Conservation (phyloP, 345 rosid species). For the Sapria himalayana region DNA sequence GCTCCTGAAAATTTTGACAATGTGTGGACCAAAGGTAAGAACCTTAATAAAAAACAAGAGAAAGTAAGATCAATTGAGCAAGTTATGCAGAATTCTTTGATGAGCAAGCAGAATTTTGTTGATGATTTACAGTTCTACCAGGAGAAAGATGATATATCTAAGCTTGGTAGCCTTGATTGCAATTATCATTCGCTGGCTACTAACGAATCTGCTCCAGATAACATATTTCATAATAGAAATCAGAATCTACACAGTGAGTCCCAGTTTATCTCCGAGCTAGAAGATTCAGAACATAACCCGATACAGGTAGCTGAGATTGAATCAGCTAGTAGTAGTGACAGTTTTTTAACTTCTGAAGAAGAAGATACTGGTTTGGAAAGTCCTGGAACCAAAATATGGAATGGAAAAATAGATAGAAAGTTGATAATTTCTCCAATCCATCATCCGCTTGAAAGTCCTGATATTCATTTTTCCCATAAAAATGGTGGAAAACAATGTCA, state of each 20-base stretch:
- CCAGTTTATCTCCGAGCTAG: constrained; percentile 20
- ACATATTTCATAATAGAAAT: constrained; percentile 12
- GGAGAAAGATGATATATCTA: constrained; percentile 13
- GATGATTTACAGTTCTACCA: constrained; percentile 13
- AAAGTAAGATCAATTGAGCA: constrained; percentile 20
- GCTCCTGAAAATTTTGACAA: constrained; percentile 94
- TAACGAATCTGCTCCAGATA: constrained; percentile 8
- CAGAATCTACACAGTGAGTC: constrained; percentile 17
- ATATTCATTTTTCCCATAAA: constrained; percentile 21
- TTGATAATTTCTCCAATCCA: constrained; percentile 48
- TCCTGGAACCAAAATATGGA: constrained; percentile 96
- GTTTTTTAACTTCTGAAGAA: constrained; percentile 57
- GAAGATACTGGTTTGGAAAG: constrained; percentile 80
- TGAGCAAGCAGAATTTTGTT: constrained; percentile 13
- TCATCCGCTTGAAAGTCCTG: constrained; percentile 87
- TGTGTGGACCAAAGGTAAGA: constrained; percentile 95
- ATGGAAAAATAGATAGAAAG: constrained; percentile 70
- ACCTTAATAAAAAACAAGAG: constrained; percentile 38
- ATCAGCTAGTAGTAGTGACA: constrained; percentile 38
- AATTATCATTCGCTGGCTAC: constrained; percentile 10
- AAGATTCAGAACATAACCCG: constrained; percentile 24
- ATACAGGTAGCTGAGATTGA: constrained; percentile 19
- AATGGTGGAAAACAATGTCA: constrained; percentile 26
- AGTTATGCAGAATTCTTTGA: constrained; percentile 17
- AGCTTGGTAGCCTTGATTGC: constrained; percentile 11